Evolutionary conservation across 257 asterid genomes (phyloP).

Genomic region (Galeopsis tetrahit): DNA sequence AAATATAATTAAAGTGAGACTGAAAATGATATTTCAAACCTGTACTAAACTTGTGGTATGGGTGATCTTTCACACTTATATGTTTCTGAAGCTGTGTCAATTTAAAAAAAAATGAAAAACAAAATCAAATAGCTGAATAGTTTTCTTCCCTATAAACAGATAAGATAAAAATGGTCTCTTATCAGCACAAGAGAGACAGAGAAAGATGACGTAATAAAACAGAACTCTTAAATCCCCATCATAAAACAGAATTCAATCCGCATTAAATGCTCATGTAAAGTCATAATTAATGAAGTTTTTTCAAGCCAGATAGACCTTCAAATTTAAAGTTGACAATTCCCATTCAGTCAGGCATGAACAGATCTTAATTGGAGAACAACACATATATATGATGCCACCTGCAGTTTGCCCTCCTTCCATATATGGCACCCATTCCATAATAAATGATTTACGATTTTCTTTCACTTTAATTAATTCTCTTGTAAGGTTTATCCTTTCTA

Average conservation of each 20-base stretch:
- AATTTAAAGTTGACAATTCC: not conserved
- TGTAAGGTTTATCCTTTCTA: slow-evolving; percentile 5
- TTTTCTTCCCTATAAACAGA: slow-evolving; percentile 23
- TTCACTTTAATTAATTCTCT: not conserved
- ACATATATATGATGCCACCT: not conserved
- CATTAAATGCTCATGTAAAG: not conserved
- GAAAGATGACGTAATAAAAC: not conserved
- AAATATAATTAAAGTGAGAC: slow-evolving; percentile 26
- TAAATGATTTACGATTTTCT: slow-evolving; percentile 17
- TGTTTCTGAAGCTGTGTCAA: slow-evolving; percentile 90
- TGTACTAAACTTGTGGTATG: slow-evolving; percentile 97
- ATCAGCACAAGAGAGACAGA: not conserved
- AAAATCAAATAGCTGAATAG: slow-evolving; percentile 24
- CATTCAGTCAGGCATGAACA: not conserved
- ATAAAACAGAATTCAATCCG: slow-evolving; percentile 11
- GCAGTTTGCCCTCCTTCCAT: not conserved
- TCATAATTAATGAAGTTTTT: not conserved
- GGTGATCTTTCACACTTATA: slow-evolving; percentile 72
- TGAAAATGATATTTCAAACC: slow-evolving; percentile 53
- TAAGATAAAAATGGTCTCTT: not conserved
- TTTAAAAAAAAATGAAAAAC: slow-evolving; percentile 4
- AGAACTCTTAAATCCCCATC: slow-evolving; percentile 7
- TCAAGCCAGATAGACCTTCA: not conserved
- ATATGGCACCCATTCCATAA: not conserved
- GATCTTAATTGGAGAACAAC: not conserved